Evolutionary conservation across 805 yeast genomes (phyloP).

Genomic region (Ogataea nonfermentans): DNA sequence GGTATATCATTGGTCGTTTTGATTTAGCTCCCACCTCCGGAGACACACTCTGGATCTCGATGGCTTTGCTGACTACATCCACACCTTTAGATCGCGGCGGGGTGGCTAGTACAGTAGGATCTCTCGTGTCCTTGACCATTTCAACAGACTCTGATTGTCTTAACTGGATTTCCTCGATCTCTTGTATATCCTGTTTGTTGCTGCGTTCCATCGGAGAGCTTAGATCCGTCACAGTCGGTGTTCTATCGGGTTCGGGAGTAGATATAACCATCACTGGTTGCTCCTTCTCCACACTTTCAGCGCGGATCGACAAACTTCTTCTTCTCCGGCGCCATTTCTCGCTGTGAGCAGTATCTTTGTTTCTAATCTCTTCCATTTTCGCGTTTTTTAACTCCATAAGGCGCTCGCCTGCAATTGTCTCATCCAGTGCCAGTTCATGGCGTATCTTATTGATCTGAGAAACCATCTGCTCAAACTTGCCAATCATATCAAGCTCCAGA

Average conservation of each 20-base stretch:
- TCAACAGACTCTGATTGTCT: background rate
- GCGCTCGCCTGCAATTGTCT: slow-evolving; percentile 1
- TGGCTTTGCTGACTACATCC: slow-evolving; percentile 1
- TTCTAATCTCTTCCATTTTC: slow-evolving; percentile 12
- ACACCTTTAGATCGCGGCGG: slow-evolving; percentile 14
- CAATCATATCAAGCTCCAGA: slow-evolving; percentile 13
- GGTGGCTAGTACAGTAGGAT: slow-evolving; percentile 10
- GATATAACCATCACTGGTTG: slow-evolving; percentile 11
- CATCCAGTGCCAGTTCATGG: slow-evolving; percentile 7
- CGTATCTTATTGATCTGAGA: slow-evolving; percentile 14
- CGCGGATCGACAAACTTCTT: slow-evolving; percentile 7
- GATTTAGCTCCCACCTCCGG: slow-evolving; percentile 15
- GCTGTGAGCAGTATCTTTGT: slow-evolving; percentile 5
- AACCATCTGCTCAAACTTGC: slow-evolving; percentile 15
- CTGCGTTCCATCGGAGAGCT: slow-evolving; percentile 3
- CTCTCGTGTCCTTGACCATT: background rate
- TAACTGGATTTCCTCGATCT: background rate
- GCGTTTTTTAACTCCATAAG: slow-evolving; percentile 10
- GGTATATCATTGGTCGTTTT: slow-evolving; percentile 5
- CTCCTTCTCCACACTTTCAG: slow-evolving; percentile 2
- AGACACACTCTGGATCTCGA: slow-evolving; percentile 19
- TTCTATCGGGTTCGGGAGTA: slow-evolving; percentile 15
- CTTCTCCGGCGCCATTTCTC: slow-evolving; percentile 5
- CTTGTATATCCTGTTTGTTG: background rate
- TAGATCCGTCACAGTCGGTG: background rate